Evolutionary conservation across 148 eudicot species (phyloP).

Genomic region (Pouteria glomerata): DNA sequence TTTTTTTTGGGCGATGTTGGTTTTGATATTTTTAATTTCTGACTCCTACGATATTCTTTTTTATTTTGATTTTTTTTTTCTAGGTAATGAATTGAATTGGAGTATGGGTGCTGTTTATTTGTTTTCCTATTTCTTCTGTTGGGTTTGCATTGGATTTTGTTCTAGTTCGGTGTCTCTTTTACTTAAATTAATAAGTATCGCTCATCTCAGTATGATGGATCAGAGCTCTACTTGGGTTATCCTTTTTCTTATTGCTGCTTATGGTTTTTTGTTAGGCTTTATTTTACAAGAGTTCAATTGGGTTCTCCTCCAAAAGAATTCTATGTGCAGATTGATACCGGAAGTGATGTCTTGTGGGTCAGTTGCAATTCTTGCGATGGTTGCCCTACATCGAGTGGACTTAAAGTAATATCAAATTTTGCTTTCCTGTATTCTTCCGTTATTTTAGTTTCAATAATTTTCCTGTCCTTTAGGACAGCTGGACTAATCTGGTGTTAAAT

Average conservation of each 20-base stretch:
- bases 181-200: not conserved
- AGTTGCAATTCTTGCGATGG: conserved; percentile 75
- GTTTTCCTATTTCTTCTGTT: not conserved
- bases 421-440: not conserved
- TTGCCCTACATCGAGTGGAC: conserved; percentile 88
- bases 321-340: conserved; percentile 92
- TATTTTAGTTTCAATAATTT: not conserved
- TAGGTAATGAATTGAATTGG: not conserved
- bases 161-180: not conserved
- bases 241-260: not conserved
- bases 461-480: not conserved
- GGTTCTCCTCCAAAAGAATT: conserved; percentile 79
- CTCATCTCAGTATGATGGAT: conserved; percentile 8
- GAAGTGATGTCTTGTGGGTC: conserved; percentile 96
- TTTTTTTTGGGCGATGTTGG: not conserved
- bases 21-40: not conserved
- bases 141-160: not conserved
- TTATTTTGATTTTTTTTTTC: too few relatives aligned
- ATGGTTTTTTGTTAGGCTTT: conserved; percentile 47
- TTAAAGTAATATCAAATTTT: conserved; percentile 47
- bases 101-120: not conserved
- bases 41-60: not conserved
- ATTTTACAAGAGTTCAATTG: conserved; percentile 70
- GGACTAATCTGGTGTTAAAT: not conserved
- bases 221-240: not conserved